phyloP scores from a whole-genome alignment of 192 early-diverging fungal species.

The Coemansia sp. region DNA sequence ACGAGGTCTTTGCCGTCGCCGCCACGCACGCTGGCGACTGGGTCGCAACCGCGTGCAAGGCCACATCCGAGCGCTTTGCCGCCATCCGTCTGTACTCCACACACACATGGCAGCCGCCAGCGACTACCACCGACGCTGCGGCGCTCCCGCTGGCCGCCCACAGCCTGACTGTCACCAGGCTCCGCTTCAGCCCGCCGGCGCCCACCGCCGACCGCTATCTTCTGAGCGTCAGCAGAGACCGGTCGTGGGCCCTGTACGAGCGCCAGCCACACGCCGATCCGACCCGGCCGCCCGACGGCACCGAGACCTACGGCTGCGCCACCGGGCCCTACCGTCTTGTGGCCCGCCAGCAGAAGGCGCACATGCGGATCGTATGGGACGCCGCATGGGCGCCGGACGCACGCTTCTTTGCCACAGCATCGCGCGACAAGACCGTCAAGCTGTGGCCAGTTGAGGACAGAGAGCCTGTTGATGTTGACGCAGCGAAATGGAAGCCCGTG shows the following conservation, averaged over 20 bases:
- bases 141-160: conserved; percentile 69
- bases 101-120: conserved; percentile 32
- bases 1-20: conserved; percentile 82
- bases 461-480: conserved; percentile 3
- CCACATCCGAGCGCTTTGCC: conserved; percentile 31
- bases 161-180: conserved; percentile 77
- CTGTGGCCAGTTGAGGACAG: conserved; percentile 59
- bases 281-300: not conserved
- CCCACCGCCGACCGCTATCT: conserved; percentile 58
- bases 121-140: not conserved
- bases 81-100: conserved; percentile 40
- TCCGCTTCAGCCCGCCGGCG: conserved; percentile 69
- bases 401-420: conserved; percentile 81
- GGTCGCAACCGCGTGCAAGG: conserved; percentile 64
- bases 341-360: conserved; percentile 65
- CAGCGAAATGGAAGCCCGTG: conserved; percentile 40
- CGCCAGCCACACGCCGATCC: conserved; percentile 31
- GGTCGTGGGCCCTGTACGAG: conserved; percentile 82
- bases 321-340: conserved; percentile 59
- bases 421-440: conserved; percentile 89
- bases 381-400: conserved; percentile 79
- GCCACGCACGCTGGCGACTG: conserved; percentile 65
- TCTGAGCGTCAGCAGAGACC: conserved; percentile 82
- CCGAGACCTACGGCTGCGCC: conserved; percentile 23
- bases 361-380: conserved; percentile 94